Evolutionary conservation across 1,139 yeast genomes (phyloP), one percentile per base, ranked within the genome.

Genomic region (Yamadazyma oceani): DNA sequence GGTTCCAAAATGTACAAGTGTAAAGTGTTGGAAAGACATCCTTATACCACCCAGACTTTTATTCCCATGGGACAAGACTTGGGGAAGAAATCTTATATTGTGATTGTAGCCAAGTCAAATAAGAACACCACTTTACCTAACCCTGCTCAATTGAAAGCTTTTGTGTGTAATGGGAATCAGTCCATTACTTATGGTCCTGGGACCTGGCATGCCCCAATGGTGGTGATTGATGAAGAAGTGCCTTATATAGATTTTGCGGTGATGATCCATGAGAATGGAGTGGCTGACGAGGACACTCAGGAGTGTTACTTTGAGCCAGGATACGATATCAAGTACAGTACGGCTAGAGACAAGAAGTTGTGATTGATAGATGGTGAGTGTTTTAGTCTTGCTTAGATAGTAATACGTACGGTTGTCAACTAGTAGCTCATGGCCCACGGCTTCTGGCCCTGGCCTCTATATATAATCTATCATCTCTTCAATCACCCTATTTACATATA

Each of bases 201-300:
- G 0, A 60, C 62, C 3, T 69, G 74, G 75, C 97, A 90, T 57
- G 95, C 97, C 0, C 97, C 97, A 1, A 90, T 90, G 97, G 84
- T 90, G 28, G 92, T 87, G 6, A 58, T 77, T 19, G 79, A 73
- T 38, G 74, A 75, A 30, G 54, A 59, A 8, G 70, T 73, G 9
- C 65, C 77, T 1, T 58, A 68, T 41, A 60, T 86, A 19, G 96
- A 89, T 53, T 90, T 89, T 65, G 90, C 88, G 2, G 97, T 90
- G 12, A 67, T 88, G 38, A 83, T 87, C 35, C 85, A 85, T 53
- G 97, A 89, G 52, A 85, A 85, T 49, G 92, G 88, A 1, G 80
- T 83, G 0, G 73, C 82, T 0, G 80, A 79, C 9, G 94, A 86
- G 50, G 96, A 89, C 54, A 83, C 92, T 53, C 84, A 86, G 55